These are phyloP conservation scores for Glycine soja DNA, from an alignment of 306 rosid genomes.

Conservation along the genomic window DNA sequence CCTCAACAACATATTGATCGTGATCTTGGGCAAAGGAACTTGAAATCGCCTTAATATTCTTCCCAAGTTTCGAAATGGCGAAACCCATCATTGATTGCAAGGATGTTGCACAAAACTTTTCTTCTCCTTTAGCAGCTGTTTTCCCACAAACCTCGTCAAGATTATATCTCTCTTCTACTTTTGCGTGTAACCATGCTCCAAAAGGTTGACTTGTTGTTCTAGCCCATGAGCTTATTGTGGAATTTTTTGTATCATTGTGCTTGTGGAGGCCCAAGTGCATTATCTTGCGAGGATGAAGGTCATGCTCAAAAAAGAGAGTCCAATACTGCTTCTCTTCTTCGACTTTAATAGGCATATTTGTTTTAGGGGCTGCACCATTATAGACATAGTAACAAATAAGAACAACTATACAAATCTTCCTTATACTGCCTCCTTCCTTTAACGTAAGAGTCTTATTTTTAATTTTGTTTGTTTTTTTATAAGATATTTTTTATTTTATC, in stretches of 20 bases:
- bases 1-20: neutral
- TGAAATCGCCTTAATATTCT: neutral
- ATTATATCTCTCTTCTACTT: neutral
- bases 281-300: constrained; percentile 23
- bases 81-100: constrained; percentile 30
- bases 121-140: constrained; percentile 5
- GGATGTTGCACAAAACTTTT: neutral
- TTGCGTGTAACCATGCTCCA: neutral
- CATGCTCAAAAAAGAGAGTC: constrained; percentile 38
- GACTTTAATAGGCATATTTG: neutral
- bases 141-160: constrained; percentile 6
- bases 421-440: too few species aligned
- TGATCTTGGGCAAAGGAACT: constrained; percentile 27
- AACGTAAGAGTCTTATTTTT: too few species aligned
- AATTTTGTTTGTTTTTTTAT: too few species aligned
- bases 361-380: neutral
- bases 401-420: too few species aligned
- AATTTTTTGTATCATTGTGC: neutral
- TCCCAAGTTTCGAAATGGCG: constrained; percentile 32
- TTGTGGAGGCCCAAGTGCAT: constrained; percentile 30
- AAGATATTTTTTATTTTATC: too few species aligned
- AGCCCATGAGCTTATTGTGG: too few species aligned
- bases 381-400: neutral
- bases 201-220: constrained; percentile 17
- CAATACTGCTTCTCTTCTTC: constrained; percentile 35